These are phyloP conservation scores for Aechmea fasciata DNA, from an alignment of 176 grass and related monocot genomes.

Conservation along the genomic window DNA sequence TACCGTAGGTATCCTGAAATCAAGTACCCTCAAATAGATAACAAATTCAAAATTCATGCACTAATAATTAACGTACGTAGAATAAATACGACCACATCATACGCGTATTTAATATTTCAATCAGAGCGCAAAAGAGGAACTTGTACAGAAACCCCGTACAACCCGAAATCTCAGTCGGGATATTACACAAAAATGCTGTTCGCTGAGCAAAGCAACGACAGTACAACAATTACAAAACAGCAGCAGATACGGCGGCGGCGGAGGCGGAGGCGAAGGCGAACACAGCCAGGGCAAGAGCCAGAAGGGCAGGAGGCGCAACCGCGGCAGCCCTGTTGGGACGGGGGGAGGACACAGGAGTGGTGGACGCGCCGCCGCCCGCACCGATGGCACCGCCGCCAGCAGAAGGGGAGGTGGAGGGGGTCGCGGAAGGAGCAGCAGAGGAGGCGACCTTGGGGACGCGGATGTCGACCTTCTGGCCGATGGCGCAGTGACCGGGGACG, in stretches of 20 bases:
- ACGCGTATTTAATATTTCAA: too few relatives aligned
- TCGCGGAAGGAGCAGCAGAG: constrained; percentile 36
- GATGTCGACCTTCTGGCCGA: constrained; percentile 64
- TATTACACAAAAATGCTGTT: too few relatives aligned
- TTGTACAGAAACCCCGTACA: too few relatives aligned
- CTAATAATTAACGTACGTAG: too few relatives aligned
- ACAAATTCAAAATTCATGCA: too few relatives aligned
- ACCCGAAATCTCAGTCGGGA: too few relatives aligned
- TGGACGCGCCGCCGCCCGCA: constrained; percentile 9
- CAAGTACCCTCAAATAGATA: too few relatives aligned
- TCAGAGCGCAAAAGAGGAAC: too few relatives aligned
- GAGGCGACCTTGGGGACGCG: constrained; percentile 44
- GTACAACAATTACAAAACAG: too few relatives aligned
- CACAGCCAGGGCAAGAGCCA: not conserved
- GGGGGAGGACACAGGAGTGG: constrained; percentile 21
- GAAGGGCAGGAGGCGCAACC: not conserved
- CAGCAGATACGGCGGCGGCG: not conserved
- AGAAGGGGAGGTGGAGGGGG: constrained; percentile 17
- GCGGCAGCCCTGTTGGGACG: constrained; percentile 12
- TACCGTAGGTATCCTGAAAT: too few relatives aligned
- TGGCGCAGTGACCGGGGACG: constrained; percentile 52
- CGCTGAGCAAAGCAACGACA: too few relatives aligned
- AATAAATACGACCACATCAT: too few relatives aligned
- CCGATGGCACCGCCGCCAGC: not conserved
- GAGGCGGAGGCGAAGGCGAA: not conserved